Evolutionary conservation across 768 basidiomycete genomes (phyloP).

Genomic region (Steccherinum ochraceum): DNA sequence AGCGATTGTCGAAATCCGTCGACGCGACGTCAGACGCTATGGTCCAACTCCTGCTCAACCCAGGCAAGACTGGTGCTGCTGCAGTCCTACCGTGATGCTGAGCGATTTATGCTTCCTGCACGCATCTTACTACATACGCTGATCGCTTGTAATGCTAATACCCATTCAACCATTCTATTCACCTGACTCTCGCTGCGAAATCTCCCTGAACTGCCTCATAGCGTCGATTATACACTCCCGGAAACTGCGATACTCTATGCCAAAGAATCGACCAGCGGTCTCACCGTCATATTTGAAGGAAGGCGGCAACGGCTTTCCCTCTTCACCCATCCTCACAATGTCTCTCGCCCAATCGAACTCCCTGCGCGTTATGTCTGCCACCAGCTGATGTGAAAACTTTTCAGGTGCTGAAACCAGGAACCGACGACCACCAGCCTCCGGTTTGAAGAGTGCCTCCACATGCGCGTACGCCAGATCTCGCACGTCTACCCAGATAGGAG

Average conservation of each 20-base stretch:
- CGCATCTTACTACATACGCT: not conserved
- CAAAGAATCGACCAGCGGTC: not conserved
- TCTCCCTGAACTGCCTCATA: conserved; percentile 2
- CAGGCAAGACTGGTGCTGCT: conserved; percentile 32
- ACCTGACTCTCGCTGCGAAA: too few species aligned
- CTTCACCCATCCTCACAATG: not conserved
- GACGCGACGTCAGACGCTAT: not conserved
- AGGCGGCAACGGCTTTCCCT: not conserved
- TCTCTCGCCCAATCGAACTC: conserved; percentile 7
- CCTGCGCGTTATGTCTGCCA: conserved; percentile 1
- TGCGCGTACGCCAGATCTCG: conserved; percentile 10
- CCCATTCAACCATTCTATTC: too few species aligned
- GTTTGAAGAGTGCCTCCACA: conserved; percentile 7
- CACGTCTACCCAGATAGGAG: conserved; percentile 8
- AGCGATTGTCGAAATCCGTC: not conserved
- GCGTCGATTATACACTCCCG: conserved; percentile 2
- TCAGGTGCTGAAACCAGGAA: conserved; percentile 4
- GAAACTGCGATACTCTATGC: conserved; percentile 3
- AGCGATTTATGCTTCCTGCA: not conserved
- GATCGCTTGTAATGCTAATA: too few species aligned
- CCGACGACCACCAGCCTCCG: conserved; percentile 3
- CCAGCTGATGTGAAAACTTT: conserved; percentile 1
- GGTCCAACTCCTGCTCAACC: conserved; percentile 15
- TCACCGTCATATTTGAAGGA: not conserved
- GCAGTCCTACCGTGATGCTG: conserved; percentile 29